These are phyloP conservation scores for Kwoniella sp. DNA, from an alignment of 768 basidiomycete species.

Conservation along the genomic window DNA sequence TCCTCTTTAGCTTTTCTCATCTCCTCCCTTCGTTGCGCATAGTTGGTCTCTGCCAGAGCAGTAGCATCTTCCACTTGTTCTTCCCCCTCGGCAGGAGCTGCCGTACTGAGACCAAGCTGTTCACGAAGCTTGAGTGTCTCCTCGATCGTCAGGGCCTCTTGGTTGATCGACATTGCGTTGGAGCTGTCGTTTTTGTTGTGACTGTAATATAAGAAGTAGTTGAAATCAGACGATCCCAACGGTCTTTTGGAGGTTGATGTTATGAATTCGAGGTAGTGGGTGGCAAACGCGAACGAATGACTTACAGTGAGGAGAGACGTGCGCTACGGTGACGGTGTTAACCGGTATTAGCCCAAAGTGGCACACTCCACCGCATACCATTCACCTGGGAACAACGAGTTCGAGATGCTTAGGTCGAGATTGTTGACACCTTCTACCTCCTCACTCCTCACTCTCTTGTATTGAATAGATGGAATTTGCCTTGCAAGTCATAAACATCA, in stretches of 20 bases:
- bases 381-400: too few species aligned
- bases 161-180: conserved; percentile 24
- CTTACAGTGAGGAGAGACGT: conserved; percentile 23
- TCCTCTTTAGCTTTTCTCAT: conserved; percentile 62
- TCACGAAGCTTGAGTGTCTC: conserved; percentile 77
- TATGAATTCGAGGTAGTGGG: conserved; percentile 3
- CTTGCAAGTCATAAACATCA: too few species aligned
- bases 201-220: too few species aligned
- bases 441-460: conserved; percentile 3
- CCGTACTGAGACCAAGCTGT: conserved; percentile 86
- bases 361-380: conserved; percentile 2
- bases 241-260: too few species aligned
- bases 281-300: conserved; percentile 3
- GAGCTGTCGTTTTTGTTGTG: not conserved
- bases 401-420: too few species aligned
- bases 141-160: conserved; percentile 52
- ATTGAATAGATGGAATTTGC: too few species aligned
- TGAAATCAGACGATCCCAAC: not conserved
- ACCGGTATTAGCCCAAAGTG: conserved; percentile 12
- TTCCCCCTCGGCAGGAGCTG: conserved; percentile 67
- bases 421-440: conserved; percentile 7
- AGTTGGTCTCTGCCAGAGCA: conserved; percentile 84
- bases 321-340: conserved; percentile 12
- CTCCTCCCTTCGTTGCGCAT: conserved; percentile 68
- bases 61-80: conserved; percentile 59